Base-by-base conservation (phyloP, 2,329 filamentous ascomycete species). In the Penicillium capsulatum region DNA sequence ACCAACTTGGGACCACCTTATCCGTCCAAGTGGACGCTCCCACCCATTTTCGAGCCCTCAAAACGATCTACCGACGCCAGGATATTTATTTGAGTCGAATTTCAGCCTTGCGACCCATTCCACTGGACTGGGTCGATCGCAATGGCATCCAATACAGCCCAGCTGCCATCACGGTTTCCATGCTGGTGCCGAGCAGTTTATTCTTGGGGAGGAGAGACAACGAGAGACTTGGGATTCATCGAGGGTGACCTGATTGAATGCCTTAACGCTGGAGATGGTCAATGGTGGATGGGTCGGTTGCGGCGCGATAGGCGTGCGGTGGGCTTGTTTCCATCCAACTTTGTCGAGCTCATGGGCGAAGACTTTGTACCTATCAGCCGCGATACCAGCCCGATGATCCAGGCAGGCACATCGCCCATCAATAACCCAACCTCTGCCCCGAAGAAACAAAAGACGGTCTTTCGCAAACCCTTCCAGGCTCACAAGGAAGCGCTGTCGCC, bases 221-320 rank as follows among this genome's bases (percentile, higher is more conserved):
- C 94, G 72, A 82, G 85, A 64, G 92, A 98, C 63, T 76, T 98
- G 42, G 92, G 92, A 11, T 98, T 98, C 67, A 85, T 98, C 54
- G 92, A 98, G 67, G 92, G 92, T 49, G 92, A 98, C 67, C 69
- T 98, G 52, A 98, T 98, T 64, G 92, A 98, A 77, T 96, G 91
- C 60, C 75, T 98, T 37, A 98, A 98, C 64, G 92, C 92, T 14
- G 92, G 92, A 48, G 92, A 98, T 69, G 92, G 92, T 36, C 90
- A 87, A 32, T 98, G 92, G 92, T 98, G 92, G 92, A 95, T 90
- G 69, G 92, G 92, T 33, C 81, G 91, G 48, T 70, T 98, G 60
- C 86, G 83, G 60, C 81, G 92, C 54, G 92, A 98, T 68, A 84
- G 86, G 64, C 81, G 90, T 59, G 89, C 91, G 58, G 83, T 96